These are phyloP conservation scores for Moniliophthora roreri DNA, from an alignment of 1,284 basidiomycete species.

Conservation along the genomic window DNA sequence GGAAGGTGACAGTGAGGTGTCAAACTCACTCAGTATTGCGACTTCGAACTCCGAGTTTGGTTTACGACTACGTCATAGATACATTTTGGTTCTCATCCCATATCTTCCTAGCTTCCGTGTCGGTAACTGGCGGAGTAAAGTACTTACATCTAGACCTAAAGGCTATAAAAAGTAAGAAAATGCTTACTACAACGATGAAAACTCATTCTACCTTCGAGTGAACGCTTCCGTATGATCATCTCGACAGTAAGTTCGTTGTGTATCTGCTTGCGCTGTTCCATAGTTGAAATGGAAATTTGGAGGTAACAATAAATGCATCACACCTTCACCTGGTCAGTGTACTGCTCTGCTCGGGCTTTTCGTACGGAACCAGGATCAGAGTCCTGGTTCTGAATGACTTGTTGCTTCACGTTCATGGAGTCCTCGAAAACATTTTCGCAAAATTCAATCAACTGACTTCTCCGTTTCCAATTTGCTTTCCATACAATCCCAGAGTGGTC, in stretches of 20 bases:
- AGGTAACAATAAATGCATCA: constrained; percentile 24
- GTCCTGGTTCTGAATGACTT: constrained; percentile 39
- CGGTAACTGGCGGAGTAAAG: constrained; percentile 68
- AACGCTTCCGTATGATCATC: constrained; percentile 74
- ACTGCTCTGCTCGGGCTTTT: constrained; percentile 56
- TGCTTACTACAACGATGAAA: constrained; percentile 16
- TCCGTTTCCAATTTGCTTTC: constrained; percentile 81
- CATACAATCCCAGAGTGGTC: constrained; percentile 8
- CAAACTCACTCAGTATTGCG: too few relatives aligned
- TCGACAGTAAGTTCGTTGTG: constrained; percentile 81
- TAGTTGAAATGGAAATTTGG: neutral
- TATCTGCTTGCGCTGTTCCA: constrained; percentile 69
- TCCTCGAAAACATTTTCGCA: constrained; percentile 74
- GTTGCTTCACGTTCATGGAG: constrained; percentile 60
- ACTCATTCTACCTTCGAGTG: constrained; percentile 65
- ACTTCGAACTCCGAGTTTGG: neutral
- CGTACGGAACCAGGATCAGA: constrained; percentile 46
- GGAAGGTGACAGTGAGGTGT: too few relatives aligned
- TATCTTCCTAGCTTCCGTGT: constrained; percentile 63
- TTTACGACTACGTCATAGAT: neutral
- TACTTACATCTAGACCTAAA: constrained; percentile 83
- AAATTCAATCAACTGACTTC: constrained; percentile 78
- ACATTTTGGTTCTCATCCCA: constrained; percentile 58
- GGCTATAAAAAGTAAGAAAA: constrained; percentile 41
- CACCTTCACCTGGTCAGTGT: constrained; percentile 77